Percentiles rank a stretch among this genome's conserved stretches.
phyloP scores from a whole-genome alignment of 306 rosid genomes.

The Glycine latifolia region DNA sequence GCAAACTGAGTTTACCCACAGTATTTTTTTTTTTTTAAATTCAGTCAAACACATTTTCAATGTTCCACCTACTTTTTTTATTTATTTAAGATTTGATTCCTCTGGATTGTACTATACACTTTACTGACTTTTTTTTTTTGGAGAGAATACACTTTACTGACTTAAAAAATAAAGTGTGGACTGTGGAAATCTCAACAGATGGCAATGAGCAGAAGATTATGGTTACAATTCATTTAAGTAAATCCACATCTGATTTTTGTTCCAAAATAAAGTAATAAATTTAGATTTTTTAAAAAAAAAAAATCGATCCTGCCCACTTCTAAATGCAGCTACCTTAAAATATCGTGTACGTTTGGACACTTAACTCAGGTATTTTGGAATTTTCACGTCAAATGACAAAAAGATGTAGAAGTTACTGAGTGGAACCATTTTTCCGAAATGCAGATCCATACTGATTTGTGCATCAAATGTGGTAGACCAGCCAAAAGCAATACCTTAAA shows the following conservation, averaged over 20 bases:
- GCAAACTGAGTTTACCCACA: background rate
- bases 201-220: background rate
- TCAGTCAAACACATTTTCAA: background rate
- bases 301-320: too few relatives aligned
- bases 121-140: background rate
- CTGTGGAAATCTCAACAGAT: background rate
- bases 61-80: too few relatives aligned
- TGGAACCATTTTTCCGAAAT: too few relatives aligned
- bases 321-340: too few relatives aligned
- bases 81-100: too few relatives aligned
- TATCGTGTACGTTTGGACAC: background rate
- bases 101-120: too few relatives aligned
- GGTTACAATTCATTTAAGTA: background rate
- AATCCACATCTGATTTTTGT: background rate
- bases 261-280: too few relatives aligned
- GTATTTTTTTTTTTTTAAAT: background rate
- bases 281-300: too few relatives aligned
- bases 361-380: background rate
- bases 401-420: too few relatives aligned
- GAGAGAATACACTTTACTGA: too few relatives aligned
- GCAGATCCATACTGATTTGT: too few relatives aligned
- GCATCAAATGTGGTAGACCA: background rate
- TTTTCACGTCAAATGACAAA: background rate
- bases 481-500: background rate
- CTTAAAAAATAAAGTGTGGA: too few relatives aligned